Evolutionary conservation across 176 grass and related monocot genomes (phyloP).

Genomic region (Phoenix roebelenii): DNA sequence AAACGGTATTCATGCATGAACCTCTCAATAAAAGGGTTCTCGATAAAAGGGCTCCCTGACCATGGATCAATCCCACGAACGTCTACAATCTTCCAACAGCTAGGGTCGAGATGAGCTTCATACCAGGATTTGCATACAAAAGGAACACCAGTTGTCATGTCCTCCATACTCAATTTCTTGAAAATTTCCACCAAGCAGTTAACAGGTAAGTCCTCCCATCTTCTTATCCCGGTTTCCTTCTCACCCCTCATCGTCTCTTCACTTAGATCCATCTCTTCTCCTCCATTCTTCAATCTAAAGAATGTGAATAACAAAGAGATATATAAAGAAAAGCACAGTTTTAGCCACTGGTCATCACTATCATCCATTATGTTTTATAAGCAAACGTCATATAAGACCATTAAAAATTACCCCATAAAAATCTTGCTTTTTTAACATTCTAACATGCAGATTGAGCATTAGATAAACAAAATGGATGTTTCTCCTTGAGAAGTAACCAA

Average conservation of each 20-base stretch:
- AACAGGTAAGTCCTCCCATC: conserved; percentile 24
- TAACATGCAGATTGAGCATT: too few species aligned
- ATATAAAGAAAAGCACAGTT: too few species aligned
- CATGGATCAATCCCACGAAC: conserved; percentile 5
- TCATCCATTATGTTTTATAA: too few species aligned
- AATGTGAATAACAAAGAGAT: too few species aligned
- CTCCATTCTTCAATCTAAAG: too few species aligned
- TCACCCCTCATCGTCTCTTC: neutral
- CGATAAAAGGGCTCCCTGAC: neutral
- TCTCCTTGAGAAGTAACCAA: too few species aligned
- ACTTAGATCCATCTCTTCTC: neutral
- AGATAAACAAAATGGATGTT: too few species aligned
- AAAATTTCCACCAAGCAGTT: conserved; percentile 26
- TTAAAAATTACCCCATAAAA: too few species aligned
- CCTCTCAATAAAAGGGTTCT: conserved; percentile 8
- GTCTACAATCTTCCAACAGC: conserved; percentile 30
- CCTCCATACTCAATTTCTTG: conserved; percentile 5
- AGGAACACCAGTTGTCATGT: conserved; percentile 11
- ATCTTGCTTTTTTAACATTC: too few species aligned
- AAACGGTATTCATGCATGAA: conserved; percentile 21
- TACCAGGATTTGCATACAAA: conserved; percentile 37
- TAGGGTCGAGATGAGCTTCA: conserved; percentile 16
- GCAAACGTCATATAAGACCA: too few species aligned
- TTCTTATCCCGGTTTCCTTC: neutral
- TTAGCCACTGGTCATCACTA: too few species aligned